Evolutionary conservation across 2,329 filamentous ascomycete genomes (phyloP), one percentile per base, ranked within the genome.

Genomic region (Cladosporium sp.): DNA sequence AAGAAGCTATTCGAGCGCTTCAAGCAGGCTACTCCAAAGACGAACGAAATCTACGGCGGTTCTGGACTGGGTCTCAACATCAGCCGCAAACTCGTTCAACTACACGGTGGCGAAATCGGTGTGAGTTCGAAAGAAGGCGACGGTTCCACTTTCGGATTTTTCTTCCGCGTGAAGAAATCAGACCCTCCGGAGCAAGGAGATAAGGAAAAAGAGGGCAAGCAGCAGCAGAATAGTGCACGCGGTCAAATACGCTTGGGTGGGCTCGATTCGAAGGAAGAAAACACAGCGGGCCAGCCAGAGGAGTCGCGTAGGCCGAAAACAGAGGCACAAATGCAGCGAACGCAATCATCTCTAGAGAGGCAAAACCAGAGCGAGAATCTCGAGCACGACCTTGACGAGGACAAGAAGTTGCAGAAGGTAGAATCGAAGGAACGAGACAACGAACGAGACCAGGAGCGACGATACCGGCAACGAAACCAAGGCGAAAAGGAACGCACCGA

Each of bases 11-110:
- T 74, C 39, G 68, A 72, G 42, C 62, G 71, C 2, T 74, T 73
- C 45, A 59, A 65, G 53, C 71, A 67, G 40, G 62, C 61, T 3
- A 60, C 59, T 2, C 64, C 64, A 0, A 65, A 63, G 51, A 65
- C 65, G 6, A 57, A 58, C 29, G 60, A 59, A 18, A 66, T 67
- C 9, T 74, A 74, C 38, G 72, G 72, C 8, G 72, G 72, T 12
- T 70, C 67, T 18, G 72, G 71, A 0, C 58, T 74, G 1, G 72
- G 72, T 0, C 61, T 75, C 0, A 73, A 73, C 53, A 75, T 75
- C 42, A 70, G 69, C 7, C 66, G 72, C 13, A 67, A 73, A 41
- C 62, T 75, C 15, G 69, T 70, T 11, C 71, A 75, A 49, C 45
- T 64, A 1, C 64, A 67, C 36, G 72, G 72, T 19, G 72, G 72